Conservation (phyloP, 2,329 filamentous ascomycete species). For the Diaporthe velutina region DNA sequence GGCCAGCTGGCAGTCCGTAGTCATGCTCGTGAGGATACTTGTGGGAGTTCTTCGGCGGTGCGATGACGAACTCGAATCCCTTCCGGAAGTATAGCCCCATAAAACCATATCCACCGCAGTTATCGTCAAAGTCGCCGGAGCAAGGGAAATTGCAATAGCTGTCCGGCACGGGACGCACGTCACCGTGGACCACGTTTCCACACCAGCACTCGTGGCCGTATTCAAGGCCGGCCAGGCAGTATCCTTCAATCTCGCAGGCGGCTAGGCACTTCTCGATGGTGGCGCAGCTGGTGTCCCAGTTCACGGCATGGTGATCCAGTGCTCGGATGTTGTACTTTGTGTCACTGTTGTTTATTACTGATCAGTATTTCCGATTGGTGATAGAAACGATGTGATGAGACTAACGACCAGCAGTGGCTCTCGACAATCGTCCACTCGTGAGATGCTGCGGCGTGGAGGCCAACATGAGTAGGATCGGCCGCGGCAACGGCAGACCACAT, state of each 20-base stretch:
- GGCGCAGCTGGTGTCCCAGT: constrained; percentile 9
- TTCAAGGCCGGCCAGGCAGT: constrained; percentile 31
- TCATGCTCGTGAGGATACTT: neutral
- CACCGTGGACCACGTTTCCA: constrained; percentile 16
- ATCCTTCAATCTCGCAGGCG: constrained; percentile 28
- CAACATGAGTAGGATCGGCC: neutral
- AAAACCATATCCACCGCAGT: constrained; percentile 20
- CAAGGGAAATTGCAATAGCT: constrained; percentile 13
- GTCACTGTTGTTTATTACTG: neutral
- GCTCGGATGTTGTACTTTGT: constrained; percentile 4
- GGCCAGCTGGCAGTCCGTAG: neutral
- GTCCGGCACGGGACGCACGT: neutral
- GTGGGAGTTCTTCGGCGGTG: neutral
- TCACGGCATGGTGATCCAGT: neutral
- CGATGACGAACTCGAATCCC: neutral
- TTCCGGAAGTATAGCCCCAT: constrained; percentile 19
- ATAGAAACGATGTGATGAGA: neutral
- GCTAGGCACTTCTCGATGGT: constrained; percentile 3
- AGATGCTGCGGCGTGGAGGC: neutral
- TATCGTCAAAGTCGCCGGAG: neutral
- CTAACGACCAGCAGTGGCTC: neutral
- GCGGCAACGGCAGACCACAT: neutral
- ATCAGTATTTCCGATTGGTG: neutral
- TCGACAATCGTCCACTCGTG: neutral
- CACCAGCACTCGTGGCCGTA: constrained; percentile 38